These are phyloP conservation scores for Trichoderma guizhouense DNA, from an alignment of 2,329 filamentous ascomycete genomes.

Conservation along the genomic window DNA sequence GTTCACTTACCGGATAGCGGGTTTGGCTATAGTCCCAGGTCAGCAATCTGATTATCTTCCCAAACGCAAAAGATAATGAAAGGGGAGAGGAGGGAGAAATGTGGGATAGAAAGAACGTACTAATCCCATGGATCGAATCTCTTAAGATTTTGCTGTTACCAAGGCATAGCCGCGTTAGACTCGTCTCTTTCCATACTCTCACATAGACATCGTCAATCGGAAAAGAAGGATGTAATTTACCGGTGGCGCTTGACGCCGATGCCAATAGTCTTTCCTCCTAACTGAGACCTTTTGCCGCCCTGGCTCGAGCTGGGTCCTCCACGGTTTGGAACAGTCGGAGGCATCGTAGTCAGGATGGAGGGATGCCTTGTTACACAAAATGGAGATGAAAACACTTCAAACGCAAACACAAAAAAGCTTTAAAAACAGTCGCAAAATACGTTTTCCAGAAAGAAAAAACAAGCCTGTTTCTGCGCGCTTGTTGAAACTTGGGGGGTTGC, in stretches of 20 bases:
- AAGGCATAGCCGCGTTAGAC: neutral
- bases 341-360: neutral
- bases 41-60: neutral
- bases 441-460: neutral
- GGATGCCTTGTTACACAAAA: neutral
- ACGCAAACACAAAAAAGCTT: neutral
- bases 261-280: neutral
- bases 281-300: neutral
- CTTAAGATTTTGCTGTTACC: slow-evolving; percentile 44
- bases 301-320: neutral
- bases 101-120: slow-evolving; percentile 35
- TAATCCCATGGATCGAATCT: slow-evolving; percentile 50
- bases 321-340: neutral
- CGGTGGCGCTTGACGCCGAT: neutral
- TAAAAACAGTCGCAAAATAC: neutral
- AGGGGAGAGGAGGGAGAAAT: neutral
- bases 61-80: neutral
- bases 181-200: neutral
- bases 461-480: neutral
- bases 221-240: neutral
- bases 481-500: neutral
- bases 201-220: neutral
- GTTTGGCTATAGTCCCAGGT: slow-evolving; percentile 43
- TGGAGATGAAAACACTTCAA: neutral
- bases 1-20: slow-evolving; percentile 48